Conservation (phyloP, 805 yeast species). For the Kregervanrija fluxuum region DNA sequence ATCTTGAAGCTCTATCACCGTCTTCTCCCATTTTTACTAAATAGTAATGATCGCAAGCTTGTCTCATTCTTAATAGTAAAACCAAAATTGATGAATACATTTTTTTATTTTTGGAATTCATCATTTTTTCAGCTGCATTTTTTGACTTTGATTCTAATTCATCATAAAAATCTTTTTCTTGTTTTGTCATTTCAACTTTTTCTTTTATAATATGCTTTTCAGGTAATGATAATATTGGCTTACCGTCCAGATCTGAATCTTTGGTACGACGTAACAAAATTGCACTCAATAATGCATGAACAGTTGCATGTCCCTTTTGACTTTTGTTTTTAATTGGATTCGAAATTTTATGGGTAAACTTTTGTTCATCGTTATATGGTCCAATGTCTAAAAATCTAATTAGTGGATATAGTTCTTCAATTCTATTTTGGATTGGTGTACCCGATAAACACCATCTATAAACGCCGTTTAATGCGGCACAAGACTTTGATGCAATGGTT, state of each 20-base stretch:
- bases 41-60: slow-evolving; percentile 77
- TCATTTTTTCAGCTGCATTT: slow-evolving; percentile 40
- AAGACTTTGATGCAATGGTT: slow-evolving; percentile 41
- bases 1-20: slow-evolving; percentile 31
- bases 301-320: slow-evolving; percentile 34
- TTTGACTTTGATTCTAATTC: slow-evolving; percentile 50
- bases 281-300: slow-evolving; percentile 66
- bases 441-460: slow-evolving; percentile 49
- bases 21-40: slow-evolving; percentile 59
- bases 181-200: slow-evolving; percentile 42
- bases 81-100: slow-evolving; percentile 57
- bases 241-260: slow-evolving; percentile 63
- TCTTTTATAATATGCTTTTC: slow-evolving; percentile 45
- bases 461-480: slow-evolving; percentile 30
- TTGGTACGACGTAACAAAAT: slow-evolving; percentile 73
- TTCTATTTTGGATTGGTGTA: slow-evolving; percentile 51
- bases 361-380: slow-evolving; percentile 59
- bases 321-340: slow-evolving; percentile 41
- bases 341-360: slow-evolving; percentile 50
- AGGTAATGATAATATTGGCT: slow-evolving; percentile 68
- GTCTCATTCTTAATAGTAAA: slow-evolving; percentile 69
- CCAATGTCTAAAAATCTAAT: slow-evolving; percentile 42
- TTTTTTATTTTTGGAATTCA: slow-evolving; percentile 22
- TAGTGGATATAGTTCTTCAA: slow-evolving; percentile 48
- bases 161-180: slow-evolving; percentile 51